Conservation (phyloP, 2,329 filamentous ascomycete species). For the Claviceps fusiformis region DNA sequence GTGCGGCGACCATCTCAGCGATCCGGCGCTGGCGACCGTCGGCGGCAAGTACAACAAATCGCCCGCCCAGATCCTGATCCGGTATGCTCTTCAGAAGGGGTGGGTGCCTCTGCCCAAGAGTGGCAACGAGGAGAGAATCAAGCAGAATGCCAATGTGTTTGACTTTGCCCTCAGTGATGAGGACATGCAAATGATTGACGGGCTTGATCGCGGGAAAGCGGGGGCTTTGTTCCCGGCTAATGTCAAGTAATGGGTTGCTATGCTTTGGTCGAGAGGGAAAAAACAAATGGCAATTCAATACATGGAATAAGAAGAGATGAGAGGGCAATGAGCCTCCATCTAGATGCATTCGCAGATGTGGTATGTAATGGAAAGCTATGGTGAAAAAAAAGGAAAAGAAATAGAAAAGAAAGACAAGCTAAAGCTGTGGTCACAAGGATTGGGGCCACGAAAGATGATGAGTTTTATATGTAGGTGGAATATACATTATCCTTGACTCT, state of each 20-base stretch:
- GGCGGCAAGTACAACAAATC: slow-evolving; percentile 46
- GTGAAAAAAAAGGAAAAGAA: too few species aligned
- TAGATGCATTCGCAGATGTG: too few species aligned
- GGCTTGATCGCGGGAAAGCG: slow-evolving; percentile 14
- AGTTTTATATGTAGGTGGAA: too few species aligned
- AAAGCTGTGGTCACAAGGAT: too few species aligned
- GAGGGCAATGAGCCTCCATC: too few species aligned
- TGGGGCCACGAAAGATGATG: too few species aligned
- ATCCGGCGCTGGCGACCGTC: slow-evolving; percentile 41
- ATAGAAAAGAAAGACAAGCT: too few species aligned
- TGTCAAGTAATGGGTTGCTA: slow-evolving; percentile 6
- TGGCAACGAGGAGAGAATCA: slow-evolving; percentile 43
- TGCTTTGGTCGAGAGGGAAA: not conserved
- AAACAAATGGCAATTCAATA: too few species aligned
- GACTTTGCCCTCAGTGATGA: slow-evolving; percentile 41
- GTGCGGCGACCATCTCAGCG: slow-evolving; percentile 25
- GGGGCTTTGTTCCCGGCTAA: slow-evolving; percentile 21
- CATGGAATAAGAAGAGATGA: not conserved
- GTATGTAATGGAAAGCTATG: not conserved
- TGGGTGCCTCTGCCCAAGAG: slow-evolving; percentile 59
- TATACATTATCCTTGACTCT: not conserved
- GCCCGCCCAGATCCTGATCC: slow-evolving; percentile 52
- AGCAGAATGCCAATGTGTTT: slow-evolving; percentile 46
- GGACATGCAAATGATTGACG: slow-evolving; percentile 36
- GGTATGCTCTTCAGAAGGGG: slow-evolving; percentile 56